A percentile compares a stretch with the other conserved stretches of the same genome.
These are phyloP conservation scores for Coemansia reversa DNA, from an alignment of 192 early-diverging fungal genomes.

Conservation along the genomic window DNA sequence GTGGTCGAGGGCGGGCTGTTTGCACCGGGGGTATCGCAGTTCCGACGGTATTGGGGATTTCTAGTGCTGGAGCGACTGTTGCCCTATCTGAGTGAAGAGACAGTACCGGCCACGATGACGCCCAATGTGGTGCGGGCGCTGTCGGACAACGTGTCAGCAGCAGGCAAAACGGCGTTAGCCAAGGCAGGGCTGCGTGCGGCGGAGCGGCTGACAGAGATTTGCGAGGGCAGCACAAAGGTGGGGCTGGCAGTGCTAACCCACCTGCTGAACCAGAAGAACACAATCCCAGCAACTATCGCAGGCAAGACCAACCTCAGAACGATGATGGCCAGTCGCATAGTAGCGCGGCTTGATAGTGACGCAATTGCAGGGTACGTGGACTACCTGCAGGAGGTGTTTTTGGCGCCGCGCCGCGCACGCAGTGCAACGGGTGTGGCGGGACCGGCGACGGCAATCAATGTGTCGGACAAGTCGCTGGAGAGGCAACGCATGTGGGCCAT, in stretches of 20 bases:
- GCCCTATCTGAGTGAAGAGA: slow-evolving; percentile 40
- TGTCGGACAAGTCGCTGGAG: slow-evolving; percentile 40
- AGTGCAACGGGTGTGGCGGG: slow-evolving; percentile 32
- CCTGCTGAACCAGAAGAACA: slow-evolving; percentile 71
- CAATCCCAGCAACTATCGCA: slow-evolving; percentile 57
- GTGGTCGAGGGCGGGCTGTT: slow-evolving; percentile 80
- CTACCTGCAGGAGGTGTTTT: slow-evolving; percentile 70
- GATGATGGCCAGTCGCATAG: slow-evolving; percentile 76
- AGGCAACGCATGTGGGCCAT: slow-evolving; percentile 74
- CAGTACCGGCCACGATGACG: slow-evolving; percentile 55
- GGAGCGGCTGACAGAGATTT: slow-evolving; percentile 53
- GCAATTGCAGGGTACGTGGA: slow-evolving; percentile 70
- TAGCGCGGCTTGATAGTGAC: slow-evolving; percentile 66
- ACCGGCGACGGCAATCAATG: slow-evolving; percentile 29
- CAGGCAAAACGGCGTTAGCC: slow-evolving; percentile 69
- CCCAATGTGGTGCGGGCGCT: slow-evolving; percentile 82
- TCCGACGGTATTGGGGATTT: slow-evolving; percentile 89
- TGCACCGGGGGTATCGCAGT: slow-evolving; percentile 67
- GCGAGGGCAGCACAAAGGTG: slow-evolving; percentile 65
- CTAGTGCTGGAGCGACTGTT: slow-evolving; percentile 67
- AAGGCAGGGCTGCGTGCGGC: slow-evolving; percentile 63
- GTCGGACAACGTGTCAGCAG: slow-evolving; percentile 79
- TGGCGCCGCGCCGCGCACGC: slow-evolving; percentile 49
- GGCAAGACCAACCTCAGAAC: slow-evolving; percentile 64
- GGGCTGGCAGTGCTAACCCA: slow-evolving; percentile 78